Conservation (phyloP, 2,329 filamentous ascomycete genomes). For the Calonectria pauciramosa region DNA sequence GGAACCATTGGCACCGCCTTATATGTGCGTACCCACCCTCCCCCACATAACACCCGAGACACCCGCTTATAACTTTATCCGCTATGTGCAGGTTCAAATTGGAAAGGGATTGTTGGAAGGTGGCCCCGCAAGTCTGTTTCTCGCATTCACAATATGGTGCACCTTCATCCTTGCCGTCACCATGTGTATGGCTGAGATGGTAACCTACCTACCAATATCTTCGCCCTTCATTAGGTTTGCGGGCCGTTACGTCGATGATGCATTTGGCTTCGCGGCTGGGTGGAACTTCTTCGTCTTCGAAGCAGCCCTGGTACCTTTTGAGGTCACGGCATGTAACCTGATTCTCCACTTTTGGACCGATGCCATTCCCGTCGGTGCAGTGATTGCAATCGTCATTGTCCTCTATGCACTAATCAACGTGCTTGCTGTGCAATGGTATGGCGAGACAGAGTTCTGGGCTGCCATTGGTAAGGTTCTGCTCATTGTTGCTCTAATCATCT, state of each 20-base stretch:
- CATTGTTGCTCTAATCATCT: slow-evolving; percentile 78
- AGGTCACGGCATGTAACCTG: slow-evolving; percentile 75
- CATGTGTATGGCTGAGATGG: slow-evolving; percentile 79
- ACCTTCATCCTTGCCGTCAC: slow-evolving; percentile 72
- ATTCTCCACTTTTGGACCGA: slow-evolving; percentile 75
- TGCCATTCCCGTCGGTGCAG: slow-evolving; percentile 68
- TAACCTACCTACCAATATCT: slow-evolving; percentile 81
- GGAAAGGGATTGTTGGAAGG: slow-evolving; percentile 70
- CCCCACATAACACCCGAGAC: neutral
- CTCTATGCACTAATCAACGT: slow-evolving; percentile 73
- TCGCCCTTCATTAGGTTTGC: slow-evolving; percentile 85
- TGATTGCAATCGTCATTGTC: slow-evolving; percentile 68
- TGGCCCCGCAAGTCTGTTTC: slow-evolving; percentile 70
- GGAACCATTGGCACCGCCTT: slow-evolving; percentile 75
- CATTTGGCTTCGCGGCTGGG: slow-evolving; percentile 79
- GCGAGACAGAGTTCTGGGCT: slow-evolving; percentile 83
- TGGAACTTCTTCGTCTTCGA: slow-evolving; percentile 83
- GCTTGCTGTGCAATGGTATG: slow-evolving; percentile 80
- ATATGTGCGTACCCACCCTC: slow-evolving; percentile 56
- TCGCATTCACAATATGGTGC: slow-evolving; percentile 74
- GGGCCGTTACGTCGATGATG: slow-evolving; percentile 80
- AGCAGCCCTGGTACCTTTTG: slow-evolving; percentile 76
- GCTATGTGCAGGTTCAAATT: slow-evolving; percentile 60
- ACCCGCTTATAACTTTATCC: too few relatives aligned
- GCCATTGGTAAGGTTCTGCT: slow-evolving; percentile 80